Base-by-base conservation (phyloP, 2,329 filamentous ascomycete genomes). In the Paecilomyces niveus region DNA sequence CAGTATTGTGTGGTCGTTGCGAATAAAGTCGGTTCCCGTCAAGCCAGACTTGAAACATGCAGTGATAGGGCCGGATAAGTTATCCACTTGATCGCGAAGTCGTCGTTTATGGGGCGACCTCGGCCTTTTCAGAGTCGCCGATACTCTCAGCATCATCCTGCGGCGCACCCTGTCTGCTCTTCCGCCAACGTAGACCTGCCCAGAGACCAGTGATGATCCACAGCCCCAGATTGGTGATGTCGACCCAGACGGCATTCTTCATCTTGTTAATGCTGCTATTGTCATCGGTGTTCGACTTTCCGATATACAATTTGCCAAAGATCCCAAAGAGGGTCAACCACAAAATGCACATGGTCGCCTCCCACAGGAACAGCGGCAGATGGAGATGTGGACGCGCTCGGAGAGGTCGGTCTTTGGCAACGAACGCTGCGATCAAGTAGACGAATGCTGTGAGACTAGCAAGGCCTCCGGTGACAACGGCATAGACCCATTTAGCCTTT, bases 211-310 rank as follows among this genome's bases (percentile, higher is more conserved):
- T 86, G 53, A 87, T 72, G 54, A 91, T 75, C 92, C 92, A 96
- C 55, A 96, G 79, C 13, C 90, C 70, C 72, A 90, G 83, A 70
- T 88, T 90, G 53, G 83, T 78, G 55, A 96, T 73, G 72, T 93
- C 89, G 53, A 96, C 81, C 89, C 90, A 96, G 15, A 94, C 89
- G 4, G 90, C 89, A 69, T 87, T 86, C 77, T 92, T 91, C 91
- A 96, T 96, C 58, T 89, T 83, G 64, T 80, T 76, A 58, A 93
- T 81, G 54, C 82, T 85, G 49, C 67, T 66, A 69, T 89, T 81
- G 13, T 85, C 86, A 70, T 88, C 58, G 0, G 86, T 72, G 59
- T 90, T 72, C n/a, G 39, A 8, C 67, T 86, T 86, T 57, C 83
- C 74, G 69, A 96, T 89, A 78, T 88, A 96, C 80, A 93, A 85